Evolutionary conservation across 257 asterid genomes (phyloP).

Genomic region (Solanum bulbocastanum): DNA sequence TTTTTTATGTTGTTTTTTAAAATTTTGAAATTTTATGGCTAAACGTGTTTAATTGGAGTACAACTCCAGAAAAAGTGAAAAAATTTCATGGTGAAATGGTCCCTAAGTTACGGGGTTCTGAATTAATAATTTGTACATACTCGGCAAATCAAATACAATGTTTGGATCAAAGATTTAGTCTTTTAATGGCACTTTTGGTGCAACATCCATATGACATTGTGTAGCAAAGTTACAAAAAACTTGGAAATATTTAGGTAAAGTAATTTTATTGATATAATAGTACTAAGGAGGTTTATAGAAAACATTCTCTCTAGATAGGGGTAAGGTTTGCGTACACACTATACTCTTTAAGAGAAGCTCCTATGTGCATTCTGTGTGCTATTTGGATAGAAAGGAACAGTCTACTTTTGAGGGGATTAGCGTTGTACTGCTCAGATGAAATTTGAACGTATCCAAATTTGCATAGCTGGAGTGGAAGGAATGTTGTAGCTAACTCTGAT

Average conservation of each 20-base stretch:
- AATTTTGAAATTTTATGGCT: too few relatives aligned
- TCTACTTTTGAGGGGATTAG: not conserved
- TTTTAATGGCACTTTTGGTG: too few relatives aligned
- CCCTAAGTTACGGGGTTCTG: not conserved
- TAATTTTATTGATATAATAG: too few relatives aligned
- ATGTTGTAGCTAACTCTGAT: not conserved
- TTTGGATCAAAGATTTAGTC: not conserved
- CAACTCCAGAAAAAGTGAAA: not conserved
- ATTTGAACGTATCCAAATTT: not conserved
- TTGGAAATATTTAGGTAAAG: too few relatives aligned
- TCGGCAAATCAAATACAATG: not conserved
- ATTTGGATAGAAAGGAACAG: not conserved
- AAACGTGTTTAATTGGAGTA: too few relatives aligned
- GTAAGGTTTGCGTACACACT: too few relatives aligned
- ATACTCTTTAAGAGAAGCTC: not conserved
- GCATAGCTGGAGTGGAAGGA: not conserved
- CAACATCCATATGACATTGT: too few relatives aligned
- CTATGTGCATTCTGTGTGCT: not conserved
- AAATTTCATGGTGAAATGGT: not conserved
- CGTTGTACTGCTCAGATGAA: not conserved
- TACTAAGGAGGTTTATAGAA: too few relatives aligned
- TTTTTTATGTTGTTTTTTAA: not conserved
- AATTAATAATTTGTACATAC: not conserved
- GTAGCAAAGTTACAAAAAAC: too few relatives aligned
- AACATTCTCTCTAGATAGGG: too few relatives aligned